Percentiles rank a stretch among this genome's conserved stretches.
phyloP scores from a whole-genome alignment of 306 rosid genomes.

The Dalbergia cochinchinensis region DNA sequence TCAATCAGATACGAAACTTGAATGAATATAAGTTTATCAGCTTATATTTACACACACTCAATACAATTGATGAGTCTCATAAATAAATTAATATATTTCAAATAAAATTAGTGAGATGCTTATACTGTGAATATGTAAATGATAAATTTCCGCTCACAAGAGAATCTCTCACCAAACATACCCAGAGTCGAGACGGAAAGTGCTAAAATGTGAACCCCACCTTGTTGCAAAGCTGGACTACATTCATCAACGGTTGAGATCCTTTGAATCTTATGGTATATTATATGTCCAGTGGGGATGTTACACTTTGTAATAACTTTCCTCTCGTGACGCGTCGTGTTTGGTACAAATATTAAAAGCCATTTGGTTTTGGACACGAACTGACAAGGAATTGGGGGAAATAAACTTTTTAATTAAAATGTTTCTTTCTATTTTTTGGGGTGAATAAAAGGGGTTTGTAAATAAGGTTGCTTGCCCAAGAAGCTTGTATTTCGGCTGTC shows the following conservation, averaged over 20 bases:
- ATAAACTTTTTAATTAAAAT: too few relatives aligned
- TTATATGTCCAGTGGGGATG: neutral
- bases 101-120: too few relatives aligned
- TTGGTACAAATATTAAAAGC: neutral
- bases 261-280: neutral
- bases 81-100: too few relatives aligned
- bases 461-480: neutral
- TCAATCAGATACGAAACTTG: too few relatives aligned
- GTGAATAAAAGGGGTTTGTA: neutral
- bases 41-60: too few relatives aligned
- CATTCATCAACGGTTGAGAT: neutral
- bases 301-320: neutral
- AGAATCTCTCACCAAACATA: too few relatives aligned
- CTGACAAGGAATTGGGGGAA: too few relatives aligned
- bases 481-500: neutral
- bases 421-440: too few relatives aligned
- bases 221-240: neutral
- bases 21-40: too few relatives aligned
- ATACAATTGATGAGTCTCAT: too few relatives aligned
- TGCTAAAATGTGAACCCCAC: neutral
- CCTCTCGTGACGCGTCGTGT: neutral
- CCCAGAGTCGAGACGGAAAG: neutral
- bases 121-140: too few relatives aligned
- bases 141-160: too few relatives aligned
- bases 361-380: neutral